Conservation (phyloP, 306 rosid genomes). For the Delonix regia region DNA sequence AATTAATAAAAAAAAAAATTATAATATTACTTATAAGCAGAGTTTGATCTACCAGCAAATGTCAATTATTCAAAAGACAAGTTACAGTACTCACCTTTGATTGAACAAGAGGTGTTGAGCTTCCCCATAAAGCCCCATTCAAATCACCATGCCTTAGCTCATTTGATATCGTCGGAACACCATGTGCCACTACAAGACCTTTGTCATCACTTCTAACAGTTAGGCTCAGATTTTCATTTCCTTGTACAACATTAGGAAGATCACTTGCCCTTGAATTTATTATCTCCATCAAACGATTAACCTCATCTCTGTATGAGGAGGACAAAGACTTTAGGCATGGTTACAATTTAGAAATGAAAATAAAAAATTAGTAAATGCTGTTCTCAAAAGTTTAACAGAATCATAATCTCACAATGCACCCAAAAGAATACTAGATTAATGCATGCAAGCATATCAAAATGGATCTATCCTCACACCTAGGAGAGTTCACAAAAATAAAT, state of each 20-base stretch:
- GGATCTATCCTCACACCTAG: background rate
- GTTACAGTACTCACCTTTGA: conserved; percentile 56
- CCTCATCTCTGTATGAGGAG: conserved; percentile 69
- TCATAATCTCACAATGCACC: conserved; percentile 11
- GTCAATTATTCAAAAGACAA: conserved; percentile 28
- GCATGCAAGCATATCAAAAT: conserved; percentile 22
- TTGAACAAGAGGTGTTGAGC: conserved; percentile 55
- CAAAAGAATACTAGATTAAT: background rate
- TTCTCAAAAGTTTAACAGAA: conserved; percentile 5
- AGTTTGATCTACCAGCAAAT: conserved; percentile 11
- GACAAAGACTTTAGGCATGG: conserved; percentile 16
- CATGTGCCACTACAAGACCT: conserved; percentile 39
- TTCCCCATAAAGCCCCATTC: conserved; percentile 47
- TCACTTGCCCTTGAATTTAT: conserved; percentile 70
- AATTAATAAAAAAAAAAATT: background rate
- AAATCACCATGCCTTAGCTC: conserved; percentile 54
- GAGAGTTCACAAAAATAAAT: conserved; percentile 1
- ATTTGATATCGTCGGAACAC: conserved; percentile 32
- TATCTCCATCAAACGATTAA: conserved; percentile 60
- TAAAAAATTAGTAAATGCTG: background rate
- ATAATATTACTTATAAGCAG: background rate
- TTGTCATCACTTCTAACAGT: conserved; percentile 44
- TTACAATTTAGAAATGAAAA: conserved; percentile 5
- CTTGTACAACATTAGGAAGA: conserved; percentile 43
- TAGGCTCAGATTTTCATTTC: conserved; percentile 37